Evolutionary conservation across 2,329 filamentous ascomycete genomes (phyloP).

Genomic region (Orbilia quercus): DNA sequence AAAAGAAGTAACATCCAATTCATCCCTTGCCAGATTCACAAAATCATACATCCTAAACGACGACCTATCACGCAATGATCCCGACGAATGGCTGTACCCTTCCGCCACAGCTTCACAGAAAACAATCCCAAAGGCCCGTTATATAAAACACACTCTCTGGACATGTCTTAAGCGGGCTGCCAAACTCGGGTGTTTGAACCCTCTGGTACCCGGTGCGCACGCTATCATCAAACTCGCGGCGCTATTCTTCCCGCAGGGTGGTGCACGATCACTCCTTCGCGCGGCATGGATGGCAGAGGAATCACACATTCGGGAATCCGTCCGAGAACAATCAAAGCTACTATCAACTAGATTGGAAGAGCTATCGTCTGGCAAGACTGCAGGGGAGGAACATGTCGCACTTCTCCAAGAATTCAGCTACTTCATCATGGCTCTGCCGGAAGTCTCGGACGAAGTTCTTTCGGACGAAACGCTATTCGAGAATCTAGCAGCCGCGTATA

Average conservation of each 20-base stretch:
- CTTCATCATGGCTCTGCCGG: constrained; percentile 42
- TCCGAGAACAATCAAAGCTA: neutral
- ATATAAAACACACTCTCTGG: constrained; percentile 23
- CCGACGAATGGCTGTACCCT: constrained; percentile 43
- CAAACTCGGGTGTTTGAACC: neutral
- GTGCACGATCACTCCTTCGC: constrained; percentile 16
- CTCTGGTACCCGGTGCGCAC: neutral
- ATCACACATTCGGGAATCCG: neutral
- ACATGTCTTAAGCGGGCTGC: constrained; percentile 19
- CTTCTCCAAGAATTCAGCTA: constrained; percentile 34
- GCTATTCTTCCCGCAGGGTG: constrained; percentile 26
- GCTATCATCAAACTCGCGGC: constrained; percentile 36
- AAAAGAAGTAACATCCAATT: constrained; percentile 6
- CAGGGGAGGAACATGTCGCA: constrained; percentile 1
- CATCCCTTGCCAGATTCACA: constrained; percentile 25
- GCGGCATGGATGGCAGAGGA: constrained; percentile 5
- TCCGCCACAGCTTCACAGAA: neutral
- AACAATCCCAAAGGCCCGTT: constrained; percentile 13
- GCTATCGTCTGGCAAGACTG: constrained; percentile 9
- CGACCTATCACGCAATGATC: constrained; percentile 16
- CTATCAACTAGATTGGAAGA: constrained; percentile 3
- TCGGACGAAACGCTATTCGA: constrained; percentile 32
- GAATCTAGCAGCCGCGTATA: constrained; percentile 16
- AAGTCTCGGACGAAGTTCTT: constrained; percentile 19
- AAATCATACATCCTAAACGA: constrained; percentile 36